A percentile compares a stretch with the other conserved stretches of the same genome.
Evolutionary conservation across 2,329 filamentous ascomycete genomes (phyloP).

Genomic region (Fusarium abutilonis): DNA sequence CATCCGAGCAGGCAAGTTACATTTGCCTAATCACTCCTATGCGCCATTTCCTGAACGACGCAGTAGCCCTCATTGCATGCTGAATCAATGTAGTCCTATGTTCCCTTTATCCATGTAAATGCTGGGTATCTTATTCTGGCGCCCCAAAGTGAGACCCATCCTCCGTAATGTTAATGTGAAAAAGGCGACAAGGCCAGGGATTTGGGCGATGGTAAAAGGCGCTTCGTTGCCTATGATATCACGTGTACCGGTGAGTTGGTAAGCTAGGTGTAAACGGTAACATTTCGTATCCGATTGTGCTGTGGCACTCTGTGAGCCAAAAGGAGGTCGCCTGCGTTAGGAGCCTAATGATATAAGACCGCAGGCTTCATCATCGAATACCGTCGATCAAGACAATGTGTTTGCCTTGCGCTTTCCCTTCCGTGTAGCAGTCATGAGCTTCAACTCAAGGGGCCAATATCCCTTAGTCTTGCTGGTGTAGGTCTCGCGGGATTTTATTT

Average conservation of each 20-base stretch:
- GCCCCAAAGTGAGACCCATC: constrained; percentile 24
- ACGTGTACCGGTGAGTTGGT: constrained; percentile 4
- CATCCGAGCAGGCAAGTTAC: not conserved
- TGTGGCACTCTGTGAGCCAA: constrained; percentile 2
- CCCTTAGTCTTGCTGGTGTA: constrained; percentile 61
- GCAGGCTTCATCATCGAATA: not conserved
- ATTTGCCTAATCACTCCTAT: constrained; percentile 34
- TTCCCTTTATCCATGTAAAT: constrained; percentile 43
- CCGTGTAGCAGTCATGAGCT: constrained; percentile 66
- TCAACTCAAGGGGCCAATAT: constrained; percentile 68
- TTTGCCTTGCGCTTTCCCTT: constrained; percentile 58
- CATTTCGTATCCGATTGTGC: not conserved
- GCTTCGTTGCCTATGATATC: not conserved
- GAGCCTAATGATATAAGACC: not conserved
- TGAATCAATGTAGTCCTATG: constrained; percentile 32
- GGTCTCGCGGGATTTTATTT: constrained; percentile 54
- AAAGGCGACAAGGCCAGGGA: constrained; percentile 12
- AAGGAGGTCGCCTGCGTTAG: not conserved
- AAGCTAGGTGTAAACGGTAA: constrained; percentile 7
- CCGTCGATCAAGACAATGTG: constrained; percentile 39
- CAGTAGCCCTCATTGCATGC: constrained; percentile 16
- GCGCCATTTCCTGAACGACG: constrained; percentile 34
- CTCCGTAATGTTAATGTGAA: constrained; percentile 21
- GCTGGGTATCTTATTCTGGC: constrained; percentile 42
- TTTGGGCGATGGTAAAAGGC: constrained; percentile 1